These are phyloP conservation scores for Cymodocea nodosa DNA, from an alignment of 116 monocot genomes.

Conservation along the genomic window DNA sequence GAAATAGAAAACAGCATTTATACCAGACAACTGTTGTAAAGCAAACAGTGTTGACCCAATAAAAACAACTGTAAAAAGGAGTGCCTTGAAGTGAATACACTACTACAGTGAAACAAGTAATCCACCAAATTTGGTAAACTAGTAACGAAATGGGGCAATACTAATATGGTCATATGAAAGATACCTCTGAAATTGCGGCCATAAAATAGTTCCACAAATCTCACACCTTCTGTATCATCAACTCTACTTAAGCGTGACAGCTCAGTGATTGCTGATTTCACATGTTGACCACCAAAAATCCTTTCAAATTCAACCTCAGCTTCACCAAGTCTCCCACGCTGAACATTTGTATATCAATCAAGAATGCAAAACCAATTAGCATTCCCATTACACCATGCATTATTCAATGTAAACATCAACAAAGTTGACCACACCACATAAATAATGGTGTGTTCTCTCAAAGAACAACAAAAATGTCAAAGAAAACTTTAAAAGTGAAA, in stretches of 20 bases:
- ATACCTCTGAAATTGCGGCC: constrained; percentile 74
- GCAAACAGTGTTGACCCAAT: constrained; percentile 94
- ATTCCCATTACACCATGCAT: neutral
- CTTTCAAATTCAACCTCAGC: constrained; percentile 82
- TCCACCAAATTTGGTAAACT: neutral
- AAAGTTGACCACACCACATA: neutral
- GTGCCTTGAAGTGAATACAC: constrained; percentile 36
- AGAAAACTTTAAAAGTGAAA: neutral
- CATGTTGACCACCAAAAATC: constrained; percentile 61
- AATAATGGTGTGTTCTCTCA: neutral
- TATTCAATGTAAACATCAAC: neutral
- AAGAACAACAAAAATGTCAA: neutral
- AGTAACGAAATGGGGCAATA: neutral
- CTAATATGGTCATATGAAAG: neutral
- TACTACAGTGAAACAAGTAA: neutral
- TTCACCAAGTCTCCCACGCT: constrained; percentile 77
- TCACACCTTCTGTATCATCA: constrained; percentile 68
- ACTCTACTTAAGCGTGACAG: constrained; percentile 56
- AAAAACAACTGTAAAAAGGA: constrained; percentile 83
- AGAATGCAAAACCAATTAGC: neutral
- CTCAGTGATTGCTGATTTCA: constrained; percentile 69
- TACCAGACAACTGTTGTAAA: constrained; percentile 98
- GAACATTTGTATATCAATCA: neutral
- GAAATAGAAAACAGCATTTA: constrained; percentile 97
- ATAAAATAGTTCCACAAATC: constrained; percentile 58